Evolutionary conservation across 495 filamentous ascomycete genomes (phyloP).

Genomic region (Elaphomyces granulatus): DNA sequence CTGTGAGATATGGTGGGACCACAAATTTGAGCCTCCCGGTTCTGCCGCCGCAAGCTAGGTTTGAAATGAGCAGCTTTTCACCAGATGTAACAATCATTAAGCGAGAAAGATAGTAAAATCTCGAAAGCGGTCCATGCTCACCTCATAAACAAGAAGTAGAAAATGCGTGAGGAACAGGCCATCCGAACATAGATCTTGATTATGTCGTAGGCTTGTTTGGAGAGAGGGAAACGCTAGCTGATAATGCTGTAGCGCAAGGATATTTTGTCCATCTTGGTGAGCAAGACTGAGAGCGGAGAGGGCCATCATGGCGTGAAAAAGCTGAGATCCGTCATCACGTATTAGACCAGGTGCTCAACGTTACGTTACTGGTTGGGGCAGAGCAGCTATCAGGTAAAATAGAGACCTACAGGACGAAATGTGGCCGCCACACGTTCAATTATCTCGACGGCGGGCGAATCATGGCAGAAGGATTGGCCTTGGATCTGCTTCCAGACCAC

Average conservation of each 20-base stretch:
- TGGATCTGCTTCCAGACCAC: conserved; percentile 28
- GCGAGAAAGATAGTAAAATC: not conserved
- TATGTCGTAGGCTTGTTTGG: conserved; percentile 29
- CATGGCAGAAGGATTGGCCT: conserved; percentile 1
- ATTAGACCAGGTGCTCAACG: too few species aligned
- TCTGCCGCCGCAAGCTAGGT: conserved; percentile 33
- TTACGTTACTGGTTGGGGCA: too few species aligned
- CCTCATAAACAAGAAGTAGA: conserved; percentile 45
- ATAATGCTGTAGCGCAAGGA: conserved; percentile 42
- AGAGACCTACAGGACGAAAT: conserved; percentile 37
- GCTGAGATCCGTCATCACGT: too few species aligned
- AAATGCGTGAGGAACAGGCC: conserved; percentile 45
- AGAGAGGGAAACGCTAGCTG: conserved; percentile 38
- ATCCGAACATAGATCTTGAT: conserved; percentile 40
- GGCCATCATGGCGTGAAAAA: conserved; percentile 48
- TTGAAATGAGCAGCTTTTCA: conserved; percentile 6
- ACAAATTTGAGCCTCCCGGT: conserved; percentile 33
- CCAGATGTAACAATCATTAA: too few species aligned
- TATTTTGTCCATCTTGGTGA: conserved; percentile 29
- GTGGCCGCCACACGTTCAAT: conserved; percentile 34
- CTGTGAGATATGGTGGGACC: conserved; percentile 41
- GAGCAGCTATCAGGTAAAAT: too few species aligned
- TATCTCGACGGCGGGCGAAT: conserved; percentile 20
- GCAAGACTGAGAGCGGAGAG: conserved; percentile 41
- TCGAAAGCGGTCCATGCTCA: conserved; percentile 13